Evolutionary conservation across 148 eudicot species (phyloP), one percentile per base, ranked within the genome.

Genomic region (Vaccinium myrtillus): DNA sequence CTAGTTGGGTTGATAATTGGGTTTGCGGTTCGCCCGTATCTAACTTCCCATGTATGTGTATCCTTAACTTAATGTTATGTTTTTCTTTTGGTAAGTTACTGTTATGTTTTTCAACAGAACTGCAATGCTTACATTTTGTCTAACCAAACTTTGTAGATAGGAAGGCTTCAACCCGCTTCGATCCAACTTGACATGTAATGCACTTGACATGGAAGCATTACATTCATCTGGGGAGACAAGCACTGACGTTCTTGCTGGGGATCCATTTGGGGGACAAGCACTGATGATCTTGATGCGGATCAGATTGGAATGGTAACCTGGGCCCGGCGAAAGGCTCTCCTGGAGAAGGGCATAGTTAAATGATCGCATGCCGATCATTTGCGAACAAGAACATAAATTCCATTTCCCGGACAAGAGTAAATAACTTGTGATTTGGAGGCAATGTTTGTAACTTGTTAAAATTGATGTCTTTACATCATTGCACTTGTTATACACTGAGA

Each of bases 151-250:
- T 65, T 91, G 75, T 94, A 94, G 96, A 91, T 94, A 92, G 96
- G 98, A 86, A 86, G 88, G 78, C 67, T 18, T 63, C 87, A 86
- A 79, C 75, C 82, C 49, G 36, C 86, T 73, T 84, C 83, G 21
- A 9, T 27, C 69, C 95, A 87, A 78, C 92, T 58, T 15, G 91
- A 91, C 93, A 91, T 90, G 95, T n/a, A n/a, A n/a, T n/a, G n/a
- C n/a, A 78, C 92, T 58, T 15, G 91, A 91, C 93, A 91, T 90
- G 95, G 98, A 94, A 65, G 84, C 87, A 73, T 77, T 93, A 75
- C 98, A 91, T 84, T 91, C 86, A 80, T 86, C 92, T 79, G 98
- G 94, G 84, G 95, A 95, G 87, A 82, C 91, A 53, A 92, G 43
- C 71, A 84, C 88, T 1, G 94, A 95, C 82, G 87, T 75, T 79